Base-by-base conservation (phyloP, 2,329 filamentous ascomycete species). In the Pyricularia grisea region DNA sequence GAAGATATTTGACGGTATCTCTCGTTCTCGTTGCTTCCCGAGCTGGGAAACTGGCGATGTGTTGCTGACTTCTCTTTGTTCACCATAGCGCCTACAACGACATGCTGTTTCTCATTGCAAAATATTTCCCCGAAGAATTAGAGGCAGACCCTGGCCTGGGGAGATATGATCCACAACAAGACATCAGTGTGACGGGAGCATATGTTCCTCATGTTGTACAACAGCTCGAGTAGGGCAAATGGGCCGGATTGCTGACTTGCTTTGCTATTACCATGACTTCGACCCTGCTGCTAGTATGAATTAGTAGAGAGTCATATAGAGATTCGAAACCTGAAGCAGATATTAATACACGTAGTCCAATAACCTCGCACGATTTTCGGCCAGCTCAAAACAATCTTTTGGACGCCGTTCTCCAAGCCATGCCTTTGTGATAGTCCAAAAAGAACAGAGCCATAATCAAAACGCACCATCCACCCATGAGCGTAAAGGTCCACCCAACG, bases 181-280 rank as follows among this genome's bases (percentile, higher is more conserved):
- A 66, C 30, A 66, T 66, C 23, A 66, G 30, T 66, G 65, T 66
- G 12, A 66, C 65, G 14, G 65, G 65, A 25, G 65, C 65, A 3
- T 66, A 66, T 50, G 65, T 66, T 23, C 65, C 30, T 33, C 65
- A 66, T 66, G 36, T 66, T 42, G 65, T 66, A 33, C 27, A 50
- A 4, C 65, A 66, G 42, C 30, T 66, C 10, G 65, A 50, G 4
- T 66, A 36, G 33, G 42, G 6, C 42, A 20, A 55, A n/a, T 55
- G 20, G 20, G 20, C 20, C n/a, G 17, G 17, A 5, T n/a, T n/a
- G 42, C n/a, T 3, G 33, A 55, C 42, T n/a, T 55, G 20, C 20
- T 55, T 20, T n/a, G 20, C 42, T 55, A n/a, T n/a, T 55, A 4
- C 20, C 20, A 17, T n/a, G 2, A 12, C 10, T 55, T n/a, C 42